Conservation (phyloP, 192 early-diverging fungal species). For the Jimgerdemannia flammicorona region DNA sequence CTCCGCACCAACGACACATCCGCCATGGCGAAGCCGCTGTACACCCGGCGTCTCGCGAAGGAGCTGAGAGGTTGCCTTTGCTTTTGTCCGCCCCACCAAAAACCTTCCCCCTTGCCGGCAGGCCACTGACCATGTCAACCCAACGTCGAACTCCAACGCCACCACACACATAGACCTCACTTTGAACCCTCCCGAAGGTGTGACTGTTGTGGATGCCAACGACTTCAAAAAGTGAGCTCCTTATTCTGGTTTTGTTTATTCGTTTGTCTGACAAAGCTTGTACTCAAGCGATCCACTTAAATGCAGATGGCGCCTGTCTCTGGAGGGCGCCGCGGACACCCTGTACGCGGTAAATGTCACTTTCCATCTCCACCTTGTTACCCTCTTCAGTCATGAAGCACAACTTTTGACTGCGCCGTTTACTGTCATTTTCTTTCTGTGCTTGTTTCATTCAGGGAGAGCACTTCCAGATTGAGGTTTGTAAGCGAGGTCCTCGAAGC, state of each 20-base stretch:
- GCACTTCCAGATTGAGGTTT: slow-evolving; percentile 46
- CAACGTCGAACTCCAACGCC: too few relatives aligned
- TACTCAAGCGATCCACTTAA: neutral
- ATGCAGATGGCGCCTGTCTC: slow-evolving; percentile 57
- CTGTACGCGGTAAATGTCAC: slow-evolving; percentile 54
- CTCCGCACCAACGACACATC: neutral
- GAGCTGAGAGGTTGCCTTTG: slow-evolving; percentile 39
- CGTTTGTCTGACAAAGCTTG: neutral
- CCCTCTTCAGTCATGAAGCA: neutral
- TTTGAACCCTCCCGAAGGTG: slow-evolving; percentile 47
- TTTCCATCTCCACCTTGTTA: neutral
- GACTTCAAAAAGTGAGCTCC: slow-evolving; percentile 45
- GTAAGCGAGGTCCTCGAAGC: neutral
- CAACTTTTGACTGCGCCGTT: neutral
- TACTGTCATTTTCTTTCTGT: neutral
- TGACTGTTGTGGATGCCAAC: slow-evolving; percentile 45
- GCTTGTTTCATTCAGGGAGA: slow-evolving; percentile 29
- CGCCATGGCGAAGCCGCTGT: slow-evolving; percentile 25
- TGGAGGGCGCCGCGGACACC: slow-evolving; percentile 62
- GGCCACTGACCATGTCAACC: neutral
- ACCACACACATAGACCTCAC: slow-evolving; percentile 36
- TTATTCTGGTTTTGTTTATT: neutral
- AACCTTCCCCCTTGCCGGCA: neutral
- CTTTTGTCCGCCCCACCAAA: neutral
- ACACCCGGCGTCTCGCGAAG: slow-evolving; percentile 45